These are phyloP conservation scores for Hypericum androsaemum DNA, from an alignment of 345 rosid genomes.

Conservation along the genomic window DNA sequence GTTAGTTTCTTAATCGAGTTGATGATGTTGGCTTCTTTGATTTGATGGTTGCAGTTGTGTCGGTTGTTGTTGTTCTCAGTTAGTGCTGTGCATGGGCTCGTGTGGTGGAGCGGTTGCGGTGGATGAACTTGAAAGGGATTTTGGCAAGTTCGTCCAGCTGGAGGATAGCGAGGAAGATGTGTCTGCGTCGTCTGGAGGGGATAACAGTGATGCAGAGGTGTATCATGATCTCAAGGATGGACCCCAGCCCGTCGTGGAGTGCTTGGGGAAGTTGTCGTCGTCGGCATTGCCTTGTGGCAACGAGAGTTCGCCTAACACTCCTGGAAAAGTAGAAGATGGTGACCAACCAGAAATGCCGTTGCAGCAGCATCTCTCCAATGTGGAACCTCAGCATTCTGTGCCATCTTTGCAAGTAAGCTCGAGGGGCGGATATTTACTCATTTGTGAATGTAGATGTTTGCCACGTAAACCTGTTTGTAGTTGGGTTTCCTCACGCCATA, in stretches of 20 bases:
- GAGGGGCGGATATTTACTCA: not conserved
- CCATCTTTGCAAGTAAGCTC: slow-evolving; percentile 30
- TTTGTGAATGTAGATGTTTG: not conserved
- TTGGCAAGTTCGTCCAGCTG: slow-evolving; percentile 12
- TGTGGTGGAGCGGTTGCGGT: slow-evolving; percentile 20
- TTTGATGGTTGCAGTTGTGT: not conserved
- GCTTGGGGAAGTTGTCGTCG: slow-evolving; percentile 19
- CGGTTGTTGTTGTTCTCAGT: not conserved
- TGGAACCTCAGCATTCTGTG: slow-evolving; percentile 12
- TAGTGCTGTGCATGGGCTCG: slow-evolving; percentile 31
- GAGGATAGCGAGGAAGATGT: slow-evolving; percentile 20
- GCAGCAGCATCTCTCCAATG: slow-evolving; percentile 24
- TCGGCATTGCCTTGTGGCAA: slow-evolving; percentile 15
- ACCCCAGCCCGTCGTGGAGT: slow-evolving; percentile 15
- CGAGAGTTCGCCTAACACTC: slow-evolving; percentile 9
- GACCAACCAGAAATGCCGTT: slow-evolving; percentile 27
- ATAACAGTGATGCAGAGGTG: slow-evolving; percentile 25
- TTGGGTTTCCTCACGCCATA: not conserved
- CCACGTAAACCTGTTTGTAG: not conserved
- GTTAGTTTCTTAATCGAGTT: too few species aligned
- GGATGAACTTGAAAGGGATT: slow-evolving; percentile 26
- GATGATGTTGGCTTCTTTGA: too few species aligned
- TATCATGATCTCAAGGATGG: slow-evolving; percentile 18
- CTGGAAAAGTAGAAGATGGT: slow-evolving; percentile 27
- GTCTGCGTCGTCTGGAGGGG: slow-evolving; percentile 26